Conservation (phyloP, 2,329 filamentous ascomycete genomes). For the Sporothrix mexicana region DNA sequence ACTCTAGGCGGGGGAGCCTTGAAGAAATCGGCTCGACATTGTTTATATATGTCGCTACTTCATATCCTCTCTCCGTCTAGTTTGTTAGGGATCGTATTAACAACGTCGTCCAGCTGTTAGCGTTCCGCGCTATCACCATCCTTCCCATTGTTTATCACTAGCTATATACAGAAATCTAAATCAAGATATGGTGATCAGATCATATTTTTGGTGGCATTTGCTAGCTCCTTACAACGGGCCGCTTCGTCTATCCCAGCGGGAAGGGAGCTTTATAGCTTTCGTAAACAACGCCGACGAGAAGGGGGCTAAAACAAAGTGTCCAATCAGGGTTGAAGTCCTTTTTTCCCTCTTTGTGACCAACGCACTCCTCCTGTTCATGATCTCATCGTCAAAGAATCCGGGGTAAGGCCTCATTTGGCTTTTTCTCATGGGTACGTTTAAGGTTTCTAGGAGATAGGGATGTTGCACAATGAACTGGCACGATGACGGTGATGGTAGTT, state of each 20-base stretch:
- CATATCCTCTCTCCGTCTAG: too few species aligned
- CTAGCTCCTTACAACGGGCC: constrained; percentile 21
- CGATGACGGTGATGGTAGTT: too few species aligned
- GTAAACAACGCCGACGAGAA: neutral
- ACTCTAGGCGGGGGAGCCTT: too few species aligned
- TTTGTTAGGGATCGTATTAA: too few species aligned
- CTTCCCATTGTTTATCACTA: too few species aligned
- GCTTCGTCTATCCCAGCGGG: constrained; percentile 20
- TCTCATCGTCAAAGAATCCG: neutral
- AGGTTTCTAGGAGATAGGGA: constrained; percentile 1
- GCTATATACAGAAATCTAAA: neutral
- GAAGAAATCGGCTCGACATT: too few species aligned
- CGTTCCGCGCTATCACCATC: too few species aligned
- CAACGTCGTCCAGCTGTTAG: too few species aligned
- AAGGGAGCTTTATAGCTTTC: constrained; percentile 12
- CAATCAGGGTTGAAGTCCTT: neutral
- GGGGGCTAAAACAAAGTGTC: constrained; percentile 1
- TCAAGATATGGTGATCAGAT: neutral
- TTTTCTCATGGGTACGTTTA: neutral
- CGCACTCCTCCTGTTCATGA: neutral
- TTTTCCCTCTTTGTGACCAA: too few species aligned
- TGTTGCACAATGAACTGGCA: neutral
- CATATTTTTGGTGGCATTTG: neutral
- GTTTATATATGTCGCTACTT: too few species aligned
- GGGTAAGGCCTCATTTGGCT: neutral